These are phyloP conservation scores for Microdochium paspali DNA, from an alignment of 2,329 filamentous ascomycete genomes.

Conservation along the genomic window DNA sequence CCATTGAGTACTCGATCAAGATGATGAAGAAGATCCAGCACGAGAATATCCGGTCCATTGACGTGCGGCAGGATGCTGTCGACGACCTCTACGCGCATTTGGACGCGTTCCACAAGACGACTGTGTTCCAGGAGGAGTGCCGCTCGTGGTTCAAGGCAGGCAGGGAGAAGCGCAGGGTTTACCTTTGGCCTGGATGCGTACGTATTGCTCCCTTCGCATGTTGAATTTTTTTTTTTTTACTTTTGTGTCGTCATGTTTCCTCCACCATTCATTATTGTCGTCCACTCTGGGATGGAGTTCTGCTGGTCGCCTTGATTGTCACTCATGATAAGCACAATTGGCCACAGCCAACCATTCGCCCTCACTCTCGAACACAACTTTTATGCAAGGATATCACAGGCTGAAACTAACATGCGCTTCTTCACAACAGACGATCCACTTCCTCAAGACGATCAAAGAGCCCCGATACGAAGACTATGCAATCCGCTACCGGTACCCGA, in stretches of 20 bases:
- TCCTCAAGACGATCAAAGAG: conserved; percentile 25
- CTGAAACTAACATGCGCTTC: background rate
- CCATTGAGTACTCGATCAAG: conserved; percentile 24
- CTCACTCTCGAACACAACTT: too few species aligned
- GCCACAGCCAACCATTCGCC: too few species aligned
- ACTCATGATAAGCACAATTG: too few species aligned
- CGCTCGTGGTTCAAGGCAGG: conserved; percentile 27
- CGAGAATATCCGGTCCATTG: conserved; percentile 22
- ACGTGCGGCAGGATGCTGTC: conserved; percentile 22
- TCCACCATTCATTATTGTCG: too few species aligned
- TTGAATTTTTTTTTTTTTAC: background rate
- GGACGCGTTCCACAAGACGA: background rate
- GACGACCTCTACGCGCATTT: conserved; percentile 22
- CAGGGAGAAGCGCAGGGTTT: conserved; percentile 26
- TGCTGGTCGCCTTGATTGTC: too few species aligned
- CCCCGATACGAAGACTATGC: conserved; percentile 22
- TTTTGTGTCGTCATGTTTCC: background rate
- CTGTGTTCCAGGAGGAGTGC: conserved; percentile 18
- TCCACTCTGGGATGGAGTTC: too few species aligned
- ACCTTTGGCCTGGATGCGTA: conserved; percentile 33
- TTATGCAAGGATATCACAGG: background rate
- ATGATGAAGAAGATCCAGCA: conserved; percentile 28
- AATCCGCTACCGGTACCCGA: conserved; percentile 22
- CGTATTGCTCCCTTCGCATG: too few species aligned
- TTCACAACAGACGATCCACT: conserved; percentile 20